Evolutionary conservation across 2,329 filamentous ascomycete genomes (phyloP).

Genomic region (Diaporthe sp.): DNA sequence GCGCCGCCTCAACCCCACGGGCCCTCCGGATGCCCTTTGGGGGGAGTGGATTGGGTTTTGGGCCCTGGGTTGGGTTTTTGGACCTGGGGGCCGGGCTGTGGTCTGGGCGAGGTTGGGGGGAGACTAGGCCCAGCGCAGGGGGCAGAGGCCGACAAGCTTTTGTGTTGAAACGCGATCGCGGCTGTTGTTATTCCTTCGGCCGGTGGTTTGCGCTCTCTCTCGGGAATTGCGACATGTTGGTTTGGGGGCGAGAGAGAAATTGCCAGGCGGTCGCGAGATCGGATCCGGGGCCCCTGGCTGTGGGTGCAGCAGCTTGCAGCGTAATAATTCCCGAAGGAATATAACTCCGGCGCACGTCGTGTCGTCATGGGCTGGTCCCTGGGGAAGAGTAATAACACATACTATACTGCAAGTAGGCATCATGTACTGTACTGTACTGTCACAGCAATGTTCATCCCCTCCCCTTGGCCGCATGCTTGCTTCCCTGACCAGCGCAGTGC

Average conservation of each 20-base stretch:
- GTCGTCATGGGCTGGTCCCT: slow-evolving; percentile 19
- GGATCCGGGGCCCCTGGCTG: slow-evolving; percentile 10
- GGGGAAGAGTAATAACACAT: not conserved
- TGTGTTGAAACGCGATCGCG: slow-evolving; percentile 28
- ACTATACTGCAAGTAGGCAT: not conserved
- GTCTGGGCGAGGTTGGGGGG: not conserved
- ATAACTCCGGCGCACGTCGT: slow-evolving; percentile 18
- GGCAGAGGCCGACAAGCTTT: slow-evolving; percentile 18
- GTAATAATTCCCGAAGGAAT: slow-evolving; percentile 14
- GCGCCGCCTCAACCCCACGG: not conserved
- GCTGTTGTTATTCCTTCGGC: slow-evolving; percentile 13
- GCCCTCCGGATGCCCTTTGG: not conserved
- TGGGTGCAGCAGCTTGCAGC: not conserved
- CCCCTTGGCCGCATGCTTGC: not conserved
- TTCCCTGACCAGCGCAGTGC: not conserved
- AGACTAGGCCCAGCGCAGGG: slow-evolving; percentile 20
- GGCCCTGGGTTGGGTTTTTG: not conserved
- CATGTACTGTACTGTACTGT: not conserved
- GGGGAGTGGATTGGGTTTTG: not conserved
- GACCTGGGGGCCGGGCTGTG: not conserved
- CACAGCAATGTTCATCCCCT: not conserved
- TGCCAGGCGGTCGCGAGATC: not conserved
- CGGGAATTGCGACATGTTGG: not conserved
- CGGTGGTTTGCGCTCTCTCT: not conserved
- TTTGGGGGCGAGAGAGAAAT: not conserved